Base-by-base conservation (phyloP, 2,329 filamentous ascomycete genomes). In the Mycosphaerella sp. region DNA sequence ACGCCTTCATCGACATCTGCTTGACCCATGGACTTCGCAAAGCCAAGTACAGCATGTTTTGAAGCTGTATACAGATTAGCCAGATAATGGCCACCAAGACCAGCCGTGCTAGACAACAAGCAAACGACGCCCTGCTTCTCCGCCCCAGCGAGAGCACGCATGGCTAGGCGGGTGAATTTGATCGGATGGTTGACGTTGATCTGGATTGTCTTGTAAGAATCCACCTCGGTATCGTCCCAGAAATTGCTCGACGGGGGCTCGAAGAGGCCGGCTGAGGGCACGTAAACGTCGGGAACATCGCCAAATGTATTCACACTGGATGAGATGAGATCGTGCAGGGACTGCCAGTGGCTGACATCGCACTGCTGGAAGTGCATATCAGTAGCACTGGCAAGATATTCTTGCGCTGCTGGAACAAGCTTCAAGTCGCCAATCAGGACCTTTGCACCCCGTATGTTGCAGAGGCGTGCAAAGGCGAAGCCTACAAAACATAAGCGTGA, bases 41-140 rank as follows among this genome's bases (percentile, higher is more conserved):
- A 67, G 1, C 72, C 72, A 36, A 75, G 69, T 17, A 74, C 64
- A 3, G 67, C 73, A 56, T 72, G 72, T 59, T 76, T 75, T 2
- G 70, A 69, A 0, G 69, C 66, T 10, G 69, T 70, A 46, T 69
- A 68, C 1, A 60, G 46, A 17, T 47, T 47, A 9, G 57, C 59
- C 11, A 62, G 40, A 48, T 59, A 62, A 38, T 62, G 59, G 31
- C 57, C 59, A 41, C 59, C 53, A 26, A 62, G 54, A 29, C 55
- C 56, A 10, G 56, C 56, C 14, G 54, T 55, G 10, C 49, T 55
- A 3, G 59, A 53, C 10, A 62, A 51, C 11, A 62, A 46, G 26
- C 47, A 53, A 23, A 59, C 53, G 4, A 62, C 59, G 36, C 59
- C 59, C 43, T 58, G 55, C 46, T 62, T 62, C 17, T 62, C 40